Base-by-base conservation (phyloP, 1,284 basidiomycete species). In the Albatrellus sp. region DNA sequence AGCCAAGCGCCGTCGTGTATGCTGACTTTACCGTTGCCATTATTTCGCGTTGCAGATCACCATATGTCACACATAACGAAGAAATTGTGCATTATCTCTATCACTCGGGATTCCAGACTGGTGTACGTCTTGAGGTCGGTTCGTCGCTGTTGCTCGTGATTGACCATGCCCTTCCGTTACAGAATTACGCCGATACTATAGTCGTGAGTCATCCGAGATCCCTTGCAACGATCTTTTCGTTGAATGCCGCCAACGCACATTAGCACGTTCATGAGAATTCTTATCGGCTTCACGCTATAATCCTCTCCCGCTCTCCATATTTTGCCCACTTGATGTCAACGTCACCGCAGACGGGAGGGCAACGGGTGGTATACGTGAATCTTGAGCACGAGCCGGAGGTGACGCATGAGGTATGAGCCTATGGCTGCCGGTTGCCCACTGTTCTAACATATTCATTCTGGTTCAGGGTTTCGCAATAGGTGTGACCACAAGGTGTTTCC, bases 251-350 rank as follows among this genome's bases (percentile, higher is more conserved):
- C 16, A 9, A 24, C 30, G 9, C 20, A 49, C 41, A 49, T 12
- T 50, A 88, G 83, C 82, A 85, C 66, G 77, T 85, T 47, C 75
- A 78, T 55, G 75, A 80, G 68, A 77, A 75, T 60, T 67, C 71
- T 48, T 87, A 86, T 60, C 75, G 77, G 48, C 72, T 87, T 43
- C 84, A 88, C 61, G 75, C 80, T 53, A 81, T 92, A 60, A 81
- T 90, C 54, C 70, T 92, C 48, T 86, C 87, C 46, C 80, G 84
- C 45, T 90, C 86, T 32, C 88, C 90, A 37, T 88, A 78, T 63
- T 74, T 91, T 54, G 83, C 80, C 36, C 87, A 89, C 59, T 67
- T 90, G 53, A 85, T 92, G 77, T 79, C 80, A 51, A 78, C 84
- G 52, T 73, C 83, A 48, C 72, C 77, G 48, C 73, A 69, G 62